Percentiles rank a stretch among this genome's conserved stretches.
These are phyloP conservation scores for Achaetomiella virescens DNA, from an alignment of 495 filamentous ascomycete genomes.

Conservation along the genomic window DNA sequence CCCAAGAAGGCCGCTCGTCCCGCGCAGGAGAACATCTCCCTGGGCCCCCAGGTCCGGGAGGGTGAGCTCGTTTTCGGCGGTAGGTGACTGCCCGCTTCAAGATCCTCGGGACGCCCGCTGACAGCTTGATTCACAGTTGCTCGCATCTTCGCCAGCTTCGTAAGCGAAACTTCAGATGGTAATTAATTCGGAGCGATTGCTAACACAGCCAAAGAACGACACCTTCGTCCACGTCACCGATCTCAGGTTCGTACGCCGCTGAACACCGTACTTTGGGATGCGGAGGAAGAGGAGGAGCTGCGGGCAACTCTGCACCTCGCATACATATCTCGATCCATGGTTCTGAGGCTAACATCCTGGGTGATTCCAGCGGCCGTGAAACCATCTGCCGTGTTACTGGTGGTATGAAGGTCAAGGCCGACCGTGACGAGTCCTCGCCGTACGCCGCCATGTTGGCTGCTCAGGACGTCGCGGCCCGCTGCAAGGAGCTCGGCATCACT, in stretches of 20 bases:
- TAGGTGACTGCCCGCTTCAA: conserved; percentile 8
- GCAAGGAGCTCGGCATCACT: conserved; percentile 99
- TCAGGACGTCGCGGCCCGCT: conserved; percentile 87
- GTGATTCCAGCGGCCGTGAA: conserved; percentile 91
- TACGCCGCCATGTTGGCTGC: conserved; percentile 99
- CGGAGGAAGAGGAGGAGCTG: conserved; percentile 10
- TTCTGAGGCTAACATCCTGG: conserved; percentile 56
- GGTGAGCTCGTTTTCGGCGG: conserved; percentile 94
- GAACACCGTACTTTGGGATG: conserved; percentile 4
- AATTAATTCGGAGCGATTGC: background rate
- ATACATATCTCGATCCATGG: conserved; percentile 16
- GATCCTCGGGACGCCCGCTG: conserved; percentile 3
- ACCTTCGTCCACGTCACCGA: conserved; percentile 97
- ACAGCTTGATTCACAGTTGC: conserved; percentile 52
- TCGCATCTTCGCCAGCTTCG: conserved; percentile 89
- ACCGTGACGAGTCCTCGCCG: conserved; percentile 98
- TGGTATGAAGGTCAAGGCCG: conserved; percentile 99
- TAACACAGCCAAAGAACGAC: conserved; percentile 18
- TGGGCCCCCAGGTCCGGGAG: conserved; percentile 68
- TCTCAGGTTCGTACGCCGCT: conserved; percentile 70
- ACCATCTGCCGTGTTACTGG: conserved; percentile 98
- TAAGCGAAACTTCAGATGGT: background rate
- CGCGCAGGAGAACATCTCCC: conserved; percentile 92
- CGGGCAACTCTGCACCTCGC: conserved; percentile 2
- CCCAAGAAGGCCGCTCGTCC: conserved; percentile 76